Evolutionary conservation across 1,284 basidiomycete species (phyloP).

Genomic region (Clitocybe nebularis): DNA sequence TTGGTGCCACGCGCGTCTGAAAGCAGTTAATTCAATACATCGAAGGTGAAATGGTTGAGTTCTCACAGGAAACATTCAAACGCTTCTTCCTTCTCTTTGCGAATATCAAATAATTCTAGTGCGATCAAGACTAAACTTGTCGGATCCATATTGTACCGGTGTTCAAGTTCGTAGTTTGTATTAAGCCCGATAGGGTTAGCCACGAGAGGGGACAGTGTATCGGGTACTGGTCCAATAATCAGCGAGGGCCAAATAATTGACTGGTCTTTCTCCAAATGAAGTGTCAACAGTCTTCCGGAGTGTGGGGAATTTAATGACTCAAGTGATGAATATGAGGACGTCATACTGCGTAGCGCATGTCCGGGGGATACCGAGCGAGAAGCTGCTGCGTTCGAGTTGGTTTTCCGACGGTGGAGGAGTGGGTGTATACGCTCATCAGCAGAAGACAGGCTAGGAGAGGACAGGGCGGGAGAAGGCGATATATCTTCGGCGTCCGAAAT

Average conservation of each 20-base stretch:
- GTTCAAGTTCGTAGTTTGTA: conserved; percentile 47
- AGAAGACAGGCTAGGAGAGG: conserved; percentile 54
- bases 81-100: conserved; percentile 66
- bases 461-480: conserved; percentile 50
- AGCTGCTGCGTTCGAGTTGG: conserved; percentile 29
- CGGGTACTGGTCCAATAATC: conserved; percentile 68
- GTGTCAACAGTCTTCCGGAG: conserved; percentile 62
- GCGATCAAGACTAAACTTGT: conserved; percentile 70
- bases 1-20: conserved; percentile 78
- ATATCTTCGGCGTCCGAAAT: conserved; percentile 66
- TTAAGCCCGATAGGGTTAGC: conserved; percentile 51
- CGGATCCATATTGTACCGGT: conserved; percentile 76
- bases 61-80: conserved; percentile 78
- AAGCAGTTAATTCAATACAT: conserved; percentile 5
- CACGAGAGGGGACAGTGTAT: conserved; percentile 47
- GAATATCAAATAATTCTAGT: conserved; percentile 66
- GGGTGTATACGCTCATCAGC: conserved; percentile 43
- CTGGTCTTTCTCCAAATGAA: conserved; percentile 75
- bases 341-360: conserved; percentile 46
- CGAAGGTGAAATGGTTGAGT: not conserved
- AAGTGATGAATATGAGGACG: conserved; percentile 70
- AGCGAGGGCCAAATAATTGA: conserved; percentile 77
- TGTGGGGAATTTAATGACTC: conserved; percentile 60
- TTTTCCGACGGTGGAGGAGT: conserved; percentile 29
- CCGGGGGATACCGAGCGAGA: conserved; percentile 59